These are phyloP conservation scores for Arachnomyces sp. DNA, from an alignment of 2,329 filamentous ascomycete genomes.

Conservation along the genomic window DNA sequence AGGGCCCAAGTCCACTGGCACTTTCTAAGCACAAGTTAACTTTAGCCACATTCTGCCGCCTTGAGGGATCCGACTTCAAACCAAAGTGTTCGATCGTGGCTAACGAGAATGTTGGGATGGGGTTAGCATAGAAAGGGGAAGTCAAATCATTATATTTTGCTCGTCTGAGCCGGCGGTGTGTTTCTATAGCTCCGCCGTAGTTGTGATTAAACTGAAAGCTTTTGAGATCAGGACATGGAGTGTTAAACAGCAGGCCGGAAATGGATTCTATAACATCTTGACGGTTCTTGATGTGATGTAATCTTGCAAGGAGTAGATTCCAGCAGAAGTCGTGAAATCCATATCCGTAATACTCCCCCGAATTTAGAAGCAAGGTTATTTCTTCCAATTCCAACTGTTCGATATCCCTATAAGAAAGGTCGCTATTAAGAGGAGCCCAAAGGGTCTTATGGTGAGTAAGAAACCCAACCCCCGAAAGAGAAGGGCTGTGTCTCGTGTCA, in stretches of 20 bases:
- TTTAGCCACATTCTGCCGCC: background rate
- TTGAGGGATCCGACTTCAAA: background rate
- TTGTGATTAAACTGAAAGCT: constrained; percentile 3
- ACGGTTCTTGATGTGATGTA: background rate
- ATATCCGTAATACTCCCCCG: background rate
- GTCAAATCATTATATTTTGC: too few species aligned
- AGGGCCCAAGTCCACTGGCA: too few species aligned
- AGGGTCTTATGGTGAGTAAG: background rate
- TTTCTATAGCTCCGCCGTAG: background rate
- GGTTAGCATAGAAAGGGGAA: background rate
- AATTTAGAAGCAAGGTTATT: background rate
- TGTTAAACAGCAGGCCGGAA: constrained; percentile 1
- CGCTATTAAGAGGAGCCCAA: constrained; percentile 1
- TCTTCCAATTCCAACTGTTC: background rate
- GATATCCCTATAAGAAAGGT: background rate
- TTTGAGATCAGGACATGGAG: background rate
- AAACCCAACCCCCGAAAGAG: background rate
- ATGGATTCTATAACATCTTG: background rate
- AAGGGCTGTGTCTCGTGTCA: background rate
- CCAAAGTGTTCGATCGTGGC: background rate
- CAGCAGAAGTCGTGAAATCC: constrained; percentile 7
- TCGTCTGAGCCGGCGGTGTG: too few species aligned
- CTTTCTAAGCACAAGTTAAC: background rate
- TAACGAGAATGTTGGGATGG: background rate
- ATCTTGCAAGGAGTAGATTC: constrained; percentile 1